Percentiles rank a stretch among this genome's conserved stretches.
Evolutionary conservation across 2,329 filamentous ascomycete species (phyloP).

Genomic region (Calonectria pseudoreteaudii): DNA sequence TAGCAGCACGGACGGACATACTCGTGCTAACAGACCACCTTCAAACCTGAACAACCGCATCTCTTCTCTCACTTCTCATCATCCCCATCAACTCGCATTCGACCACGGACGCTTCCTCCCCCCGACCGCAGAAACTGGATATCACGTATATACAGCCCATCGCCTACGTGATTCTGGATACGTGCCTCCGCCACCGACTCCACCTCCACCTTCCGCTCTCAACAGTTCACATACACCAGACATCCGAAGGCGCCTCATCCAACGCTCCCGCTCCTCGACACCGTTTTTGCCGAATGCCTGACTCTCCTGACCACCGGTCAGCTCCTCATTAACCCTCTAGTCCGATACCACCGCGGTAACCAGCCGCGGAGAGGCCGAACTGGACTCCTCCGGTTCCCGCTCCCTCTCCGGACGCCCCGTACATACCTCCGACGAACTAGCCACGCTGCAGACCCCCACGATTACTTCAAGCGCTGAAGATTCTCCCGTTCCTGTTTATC

Average conservation of each 20-base stretch:
- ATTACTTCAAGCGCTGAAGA: conserved; percentile 59
- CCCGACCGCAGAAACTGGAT: neutral
- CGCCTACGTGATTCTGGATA: conserved; percentile 7
- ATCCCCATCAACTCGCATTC: conserved; percentile 9
- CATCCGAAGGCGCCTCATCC: conserved; percentile 18
- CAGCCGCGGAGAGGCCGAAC: conserved; percentile 55
- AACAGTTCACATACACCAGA: conserved; percentile 23
- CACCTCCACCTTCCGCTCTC: conserved; percentile 39
- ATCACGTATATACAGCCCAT: conserved; percentile 29
- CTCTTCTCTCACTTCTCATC: conserved; percentile 22
- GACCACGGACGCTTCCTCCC: neutral
- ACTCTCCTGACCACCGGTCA: conserved; percentile 38
- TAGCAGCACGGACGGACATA: conserved; percentile 15
- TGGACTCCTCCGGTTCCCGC: conserved; percentile 53
- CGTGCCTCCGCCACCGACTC: conserved; percentile 27
- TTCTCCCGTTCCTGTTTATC: conserved; percentile 50
- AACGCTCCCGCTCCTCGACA: conserved; percentile 2
- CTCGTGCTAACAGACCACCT: conserved; percentile 25
- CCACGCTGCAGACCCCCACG: conserved; percentile 65
- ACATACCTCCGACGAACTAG: conserved; percentile 72
- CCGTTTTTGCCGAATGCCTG: conserved; percentile 27
- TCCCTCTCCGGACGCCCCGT: conserved; percentile 48
- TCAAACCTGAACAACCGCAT: conserved; percentile 18
- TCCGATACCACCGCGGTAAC: conserved; percentile 49
- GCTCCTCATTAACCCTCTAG: conserved; percentile 32